Evolutionary conservation across 164 flowering plant species (phyloP), one percentile per base, ranked within the genome.

Genomic region (Sedum album): DNA sequence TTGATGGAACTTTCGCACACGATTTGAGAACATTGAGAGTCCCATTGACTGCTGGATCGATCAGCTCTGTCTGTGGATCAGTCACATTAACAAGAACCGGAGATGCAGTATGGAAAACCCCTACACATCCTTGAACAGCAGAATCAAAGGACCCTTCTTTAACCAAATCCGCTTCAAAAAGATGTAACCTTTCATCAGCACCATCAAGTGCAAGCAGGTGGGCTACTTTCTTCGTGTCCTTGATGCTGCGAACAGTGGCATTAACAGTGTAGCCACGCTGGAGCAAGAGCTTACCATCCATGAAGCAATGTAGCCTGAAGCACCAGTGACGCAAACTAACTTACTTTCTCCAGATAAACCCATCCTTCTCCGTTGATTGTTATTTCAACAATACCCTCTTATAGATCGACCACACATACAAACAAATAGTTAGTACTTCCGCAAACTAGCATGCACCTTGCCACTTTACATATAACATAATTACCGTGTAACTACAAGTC

Each of bases 11-110:
- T 70, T 78, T 84, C 5, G 78, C 71, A 71, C 83, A 80, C 1
- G 87, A 75, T 15, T 65, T 57, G 33, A 84, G 80, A 67, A 84
- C 84, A 73, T 84, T 84, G 20, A 82, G 77, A 9, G 84, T 82
- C 66, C 87, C 87, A 68, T 80, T 82, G 72, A 84, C 68, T 13
- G 87, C 85, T 62, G 87, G 87, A 48, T 80, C 84, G 68, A 84
- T 48, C 57, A 84, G 63, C 60, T 84, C 87, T 11, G 73, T 66
- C 70, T 72, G 74, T 13, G 74, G 74, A 36, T 72, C 74, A 20
- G 33, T 46, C 42, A 67, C 66, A 9, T 25, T 13, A 31, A 20
- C 9, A 21, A 6, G 4, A 30, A 72, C 35, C 1, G 74, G 74
- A 21, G 74, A 72, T 13, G 74, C 74, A 11, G 70, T 72, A 39